phyloP scores from a whole-genome alignment of 1,284 basidiomycete genomes.

The Ustilago sp. region DNA sequence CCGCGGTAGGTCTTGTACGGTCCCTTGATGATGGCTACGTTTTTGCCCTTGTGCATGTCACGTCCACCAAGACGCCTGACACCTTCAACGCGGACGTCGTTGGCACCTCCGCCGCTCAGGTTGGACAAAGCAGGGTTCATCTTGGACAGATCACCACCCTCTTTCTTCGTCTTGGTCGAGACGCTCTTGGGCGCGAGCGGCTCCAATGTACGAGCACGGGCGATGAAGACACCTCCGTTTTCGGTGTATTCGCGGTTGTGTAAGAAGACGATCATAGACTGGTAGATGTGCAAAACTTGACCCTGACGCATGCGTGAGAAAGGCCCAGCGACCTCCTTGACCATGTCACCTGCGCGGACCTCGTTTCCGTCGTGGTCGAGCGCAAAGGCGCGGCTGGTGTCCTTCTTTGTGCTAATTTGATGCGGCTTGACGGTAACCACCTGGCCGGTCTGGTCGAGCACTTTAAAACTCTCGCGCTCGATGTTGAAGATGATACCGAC shows the following conservation, averaged over 20 bases:
- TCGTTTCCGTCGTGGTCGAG: constrained; percentile 87
- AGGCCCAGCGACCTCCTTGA: constrained; percentile 92
- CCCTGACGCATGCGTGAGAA: constrained; percentile 82
- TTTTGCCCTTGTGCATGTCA: constrained; percentile 84
- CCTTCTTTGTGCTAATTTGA: constrained; percentile 87
- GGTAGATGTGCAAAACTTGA: constrained; percentile 91
- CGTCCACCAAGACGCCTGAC: constrained; percentile 53
- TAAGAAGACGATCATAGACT: constrained; percentile 92
- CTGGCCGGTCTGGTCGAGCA: constrained; percentile 89
- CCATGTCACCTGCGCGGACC: constrained; percentile 83
- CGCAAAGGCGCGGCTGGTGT: constrained; percentile 85
- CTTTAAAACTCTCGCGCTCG: constrained; percentile 92
- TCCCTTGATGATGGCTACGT: constrained; percentile 86
- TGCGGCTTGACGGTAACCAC: constrained; percentile 90
- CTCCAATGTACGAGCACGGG: constrained; percentile 71
- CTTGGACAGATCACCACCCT: constrained; percentile 83
- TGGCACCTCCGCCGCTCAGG: constrained; percentile 56
- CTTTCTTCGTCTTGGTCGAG: constrained; percentile 51
- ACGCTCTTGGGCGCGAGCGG: constrained; percentile 79
- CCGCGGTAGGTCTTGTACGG: constrained; percentile 92
- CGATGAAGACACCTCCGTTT: constrained; percentile 94
- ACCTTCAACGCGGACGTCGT: constrained; percentile 54
- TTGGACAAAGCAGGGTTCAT: constrained; percentile 84
- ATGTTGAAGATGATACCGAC: constrained; percentile 98
- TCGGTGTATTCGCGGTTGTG: constrained; percentile 90